These are phyloP conservation scores for Dothideomycetidae sp. DNA, from an alignment of 2,329 filamentous ascomycete genomes.

Conservation along the genomic window DNA sequence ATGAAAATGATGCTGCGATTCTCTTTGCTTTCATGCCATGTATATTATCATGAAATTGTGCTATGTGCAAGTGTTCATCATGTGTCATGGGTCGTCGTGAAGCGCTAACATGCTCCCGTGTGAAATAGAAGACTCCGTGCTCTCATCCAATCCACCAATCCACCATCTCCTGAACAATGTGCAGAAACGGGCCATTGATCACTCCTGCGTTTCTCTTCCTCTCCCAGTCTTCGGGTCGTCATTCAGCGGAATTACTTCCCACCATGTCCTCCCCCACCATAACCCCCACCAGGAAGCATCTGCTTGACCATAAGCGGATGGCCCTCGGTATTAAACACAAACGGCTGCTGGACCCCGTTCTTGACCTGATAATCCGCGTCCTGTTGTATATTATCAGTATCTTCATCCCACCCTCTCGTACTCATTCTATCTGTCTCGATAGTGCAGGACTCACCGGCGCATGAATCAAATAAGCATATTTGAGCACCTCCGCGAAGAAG, in stretches of 20 bases:
- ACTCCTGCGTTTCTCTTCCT: neutral
- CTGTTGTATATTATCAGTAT: constrained; percentile 12
- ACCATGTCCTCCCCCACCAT: neutral
- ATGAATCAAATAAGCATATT: constrained; percentile 66
- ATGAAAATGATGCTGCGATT: too few species aligned
- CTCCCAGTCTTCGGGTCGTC: neutral
- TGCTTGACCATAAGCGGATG: constrained; percentile 47
- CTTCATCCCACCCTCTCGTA: constrained; percentile 1
- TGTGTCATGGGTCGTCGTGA: too few species aligned
- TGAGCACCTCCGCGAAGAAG: constrained; percentile 75
- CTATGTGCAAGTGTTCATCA: too few species aligned
- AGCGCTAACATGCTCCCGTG: too few species aligned
- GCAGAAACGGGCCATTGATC: neutral
- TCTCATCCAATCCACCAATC: too few species aligned
- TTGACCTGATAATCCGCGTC: constrained; percentile 48
- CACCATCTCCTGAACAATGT: neutral
- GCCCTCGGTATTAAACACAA: constrained; percentile 52
- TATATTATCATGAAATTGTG: too few species aligned
- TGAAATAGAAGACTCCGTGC: too few species aligned
- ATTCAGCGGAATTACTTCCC: neutral
- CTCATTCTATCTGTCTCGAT: neutral
- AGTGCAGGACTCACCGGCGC: constrained; percentile 15
- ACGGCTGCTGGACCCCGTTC: constrained; percentile 36
- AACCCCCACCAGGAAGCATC: too few species aligned
- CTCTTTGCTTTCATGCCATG: too few species aligned